Conservation (phyloP, 116 monocot species). For the Phalaenopsis hybrid region DNA sequence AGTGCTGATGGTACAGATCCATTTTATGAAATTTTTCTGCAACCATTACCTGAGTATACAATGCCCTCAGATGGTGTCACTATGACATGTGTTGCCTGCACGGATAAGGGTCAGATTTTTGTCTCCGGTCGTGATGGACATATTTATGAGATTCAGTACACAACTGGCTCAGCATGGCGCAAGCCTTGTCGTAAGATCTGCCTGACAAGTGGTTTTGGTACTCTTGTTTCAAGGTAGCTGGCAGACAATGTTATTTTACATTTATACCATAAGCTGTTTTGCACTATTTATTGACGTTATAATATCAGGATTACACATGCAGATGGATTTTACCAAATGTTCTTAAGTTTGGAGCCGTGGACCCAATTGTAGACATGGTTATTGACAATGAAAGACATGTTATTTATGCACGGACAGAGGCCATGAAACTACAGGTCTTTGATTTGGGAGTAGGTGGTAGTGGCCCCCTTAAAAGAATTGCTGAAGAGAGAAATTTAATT, state of each 20-base stretch:
- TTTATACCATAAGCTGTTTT: neutral
- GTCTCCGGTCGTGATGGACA: slow-evolving; percentile 94
- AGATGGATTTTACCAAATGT: slow-evolving; percentile 93
- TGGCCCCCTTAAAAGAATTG: slow-evolving; percentile 67
- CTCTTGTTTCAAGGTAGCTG: slow-evolving; percentile 66
- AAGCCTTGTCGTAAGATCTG: slow-evolving; percentile 83
- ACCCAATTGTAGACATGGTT: slow-evolving; percentile 87
- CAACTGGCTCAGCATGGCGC: slow-evolving; percentile 82
- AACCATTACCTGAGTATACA: slow-evolving; percentile 84
- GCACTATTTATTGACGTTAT: neutral
- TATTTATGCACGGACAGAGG: slow-evolving; percentile 83
- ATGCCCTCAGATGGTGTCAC: slow-evolving; percentile 85
- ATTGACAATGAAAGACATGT: slow-evolving; percentile 83
- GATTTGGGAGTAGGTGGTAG: slow-evolving; percentile 78
- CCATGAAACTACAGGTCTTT: slow-evolving; percentile 76
- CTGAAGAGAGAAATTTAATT: slow-evolving; percentile 78
- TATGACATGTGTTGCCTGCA: slow-evolving; percentile 81
- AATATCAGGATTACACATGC: slow-evolving; percentile 4
- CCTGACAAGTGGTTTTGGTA: slow-evolving; percentile 70
- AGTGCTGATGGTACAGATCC: slow-evolving; percentile 82
- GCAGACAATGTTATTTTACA: neutral
- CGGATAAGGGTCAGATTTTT: slow-evolving; percentile 75
- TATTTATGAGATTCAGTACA: slow-evolving; percentile 87
- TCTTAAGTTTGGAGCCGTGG: slow-evolving; percentile 81
- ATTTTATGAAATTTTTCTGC: slow-evolving; percentile 77